These are phyloP conservation scores for Boletellus ananas DNA, from an alignment of 768 basidiomycete species.

Conservation along the genomic window DNA sequence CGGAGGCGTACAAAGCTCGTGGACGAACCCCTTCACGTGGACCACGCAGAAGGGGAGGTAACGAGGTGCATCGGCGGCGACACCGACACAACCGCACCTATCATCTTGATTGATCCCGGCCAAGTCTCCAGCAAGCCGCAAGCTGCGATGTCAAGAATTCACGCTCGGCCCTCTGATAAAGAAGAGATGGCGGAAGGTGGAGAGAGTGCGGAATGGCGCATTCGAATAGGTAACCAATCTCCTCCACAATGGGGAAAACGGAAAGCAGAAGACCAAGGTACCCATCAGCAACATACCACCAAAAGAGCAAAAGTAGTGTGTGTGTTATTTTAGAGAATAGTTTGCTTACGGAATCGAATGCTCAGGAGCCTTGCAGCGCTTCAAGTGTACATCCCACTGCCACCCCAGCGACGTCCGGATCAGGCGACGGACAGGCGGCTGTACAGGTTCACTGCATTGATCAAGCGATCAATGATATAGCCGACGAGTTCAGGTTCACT, in stretches of 20 bases:
- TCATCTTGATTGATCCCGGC: slow-evolving; percentile 26
- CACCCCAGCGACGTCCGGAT: slow-evolving; percentile 1
- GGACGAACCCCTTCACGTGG: slow-evolving; percentile 22
- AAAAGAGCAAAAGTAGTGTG: slow-evolving; percentile 48
- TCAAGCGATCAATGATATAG: slow-evolving; percentile 61
- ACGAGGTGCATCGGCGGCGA: slow-evolving; percentile 9
- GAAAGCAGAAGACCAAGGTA: slow-evolving; percentile 40
- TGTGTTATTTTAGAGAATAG: slow-evolving; percentile 9
- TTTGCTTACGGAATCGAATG: neutral
- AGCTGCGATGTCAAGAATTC: slow-evolving; percentile 19
- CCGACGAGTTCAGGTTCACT: slow-evolving; percentile 66
- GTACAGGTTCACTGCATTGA: slow-evolving; percentile 58
- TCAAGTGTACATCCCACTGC: slow-evolving; percentile 1
- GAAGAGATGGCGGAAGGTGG: slow-evolving; percentile 64
- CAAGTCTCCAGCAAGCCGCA: slow-evolving; percentile 26
- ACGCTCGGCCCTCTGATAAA: slow-evolving; percentile 46
- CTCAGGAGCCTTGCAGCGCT: slow-evolving; percentile 4
- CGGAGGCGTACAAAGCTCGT: slow-evolving; percentile 43
- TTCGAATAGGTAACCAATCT: slow-evolving; percentile 57
- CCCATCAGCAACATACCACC: slow-evolving; percentile 20
- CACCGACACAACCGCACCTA: slow-evolving; percentile 11
- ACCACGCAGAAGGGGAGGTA: slow-evolving; percentile 19
- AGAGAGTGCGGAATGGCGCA: slow-evolving; percentile 61
- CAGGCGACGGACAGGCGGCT: slow-evolving; percentile 6
- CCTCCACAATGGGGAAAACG: slow-evolving; percentile 72